These are phyloP conservation scores for Brassica balearica DNA, from an alignment of 441 rosid genomes.

Conservation along the genomic window DNA sequence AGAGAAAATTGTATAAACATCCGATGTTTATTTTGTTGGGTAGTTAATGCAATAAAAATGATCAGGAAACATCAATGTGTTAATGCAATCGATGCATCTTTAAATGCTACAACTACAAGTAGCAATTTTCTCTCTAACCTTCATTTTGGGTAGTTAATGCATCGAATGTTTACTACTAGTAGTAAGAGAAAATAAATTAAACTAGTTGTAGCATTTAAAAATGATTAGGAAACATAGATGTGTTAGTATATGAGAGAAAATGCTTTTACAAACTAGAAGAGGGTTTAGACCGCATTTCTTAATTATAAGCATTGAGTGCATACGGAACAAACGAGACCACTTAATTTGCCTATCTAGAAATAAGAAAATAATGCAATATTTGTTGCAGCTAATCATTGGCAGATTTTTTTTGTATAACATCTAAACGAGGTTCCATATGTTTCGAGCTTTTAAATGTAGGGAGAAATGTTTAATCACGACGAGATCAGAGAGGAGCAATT, in stretches of 20 bases:
- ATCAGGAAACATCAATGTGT: no score
- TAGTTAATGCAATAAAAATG: no score
- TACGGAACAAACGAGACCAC: not conserved
- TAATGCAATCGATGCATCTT: no score
- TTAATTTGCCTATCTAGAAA: not conserved
- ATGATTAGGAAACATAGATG: not conserved
- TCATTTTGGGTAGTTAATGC: no score
- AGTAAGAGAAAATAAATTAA: no score
- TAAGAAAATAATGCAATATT: not conserved
- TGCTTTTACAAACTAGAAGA: not conserved
- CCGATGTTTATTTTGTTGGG: no score
- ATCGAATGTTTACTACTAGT: no score
- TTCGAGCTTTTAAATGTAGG: not conserved
- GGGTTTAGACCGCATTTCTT: not conserved
- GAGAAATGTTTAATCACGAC: conserved; percentile 5
- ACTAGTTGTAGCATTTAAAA: not conserved
- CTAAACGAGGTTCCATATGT: conserved; percentile 5
- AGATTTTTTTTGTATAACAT: not conserved
- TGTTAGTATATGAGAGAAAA: not conserved
- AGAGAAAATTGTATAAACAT: no score
- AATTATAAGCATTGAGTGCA: not conserved
- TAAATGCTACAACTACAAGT: no score
- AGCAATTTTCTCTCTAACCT: no score
- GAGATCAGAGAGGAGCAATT: not conserved
- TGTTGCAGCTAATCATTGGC: conserved; percentile 1